Base-by-base conservation (phyloP, 257 asterid genomes). In the Solanum paucissectum region DNA sequence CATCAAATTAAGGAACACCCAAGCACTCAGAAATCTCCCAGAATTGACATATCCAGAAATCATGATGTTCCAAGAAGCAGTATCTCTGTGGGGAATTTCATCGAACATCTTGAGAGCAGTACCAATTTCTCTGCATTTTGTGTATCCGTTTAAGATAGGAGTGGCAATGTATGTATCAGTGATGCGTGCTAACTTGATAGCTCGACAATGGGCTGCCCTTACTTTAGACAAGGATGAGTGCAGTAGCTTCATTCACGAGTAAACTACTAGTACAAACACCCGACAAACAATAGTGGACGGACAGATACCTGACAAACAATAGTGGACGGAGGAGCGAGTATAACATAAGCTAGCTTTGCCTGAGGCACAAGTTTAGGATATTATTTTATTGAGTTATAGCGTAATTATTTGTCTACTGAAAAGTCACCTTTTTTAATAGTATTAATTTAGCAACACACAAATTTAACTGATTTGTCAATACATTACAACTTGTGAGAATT, bases 31-130 rank as follows among this genome's bases (percentile, higher is more conserved):
- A 83, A 94, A 91, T 60, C 81, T 87, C 42, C 94, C 89, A 3
- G 92, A 89, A 87, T 93, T 96, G 66, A 94, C 94, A 76, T 92
- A 89, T 23, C 94, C 98, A 33, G 98, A 81, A 88, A 96, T 89
- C 87, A 95, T 34, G 49, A 95, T 95, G 94, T 96, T 96, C 98
- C 99, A 95, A 84, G 98, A 93, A 38, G 92, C 95, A 27, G 94
- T 91, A 86, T 96, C 98, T 87, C 91, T 92, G 68, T 90, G 88
- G 86, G 96, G 94, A 97, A 94, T 95, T 74, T 95, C 96, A 88
- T 91, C 94, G 94, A 96, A 96, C 96, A 96, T 84, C 58, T 92
- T 93, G 86, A 87, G 92, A 83, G 98, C 94, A 83, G 75, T 52
- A 86, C 36, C 46, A 55, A 91, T 64, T 3, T 90, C 93, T 38